These are phyloP conservation scores for Phaeosphaeria sp. DNA, from an alignment of 2,329 filamentous ascomycete genomes.

Conservation along the genomic window DNA sequence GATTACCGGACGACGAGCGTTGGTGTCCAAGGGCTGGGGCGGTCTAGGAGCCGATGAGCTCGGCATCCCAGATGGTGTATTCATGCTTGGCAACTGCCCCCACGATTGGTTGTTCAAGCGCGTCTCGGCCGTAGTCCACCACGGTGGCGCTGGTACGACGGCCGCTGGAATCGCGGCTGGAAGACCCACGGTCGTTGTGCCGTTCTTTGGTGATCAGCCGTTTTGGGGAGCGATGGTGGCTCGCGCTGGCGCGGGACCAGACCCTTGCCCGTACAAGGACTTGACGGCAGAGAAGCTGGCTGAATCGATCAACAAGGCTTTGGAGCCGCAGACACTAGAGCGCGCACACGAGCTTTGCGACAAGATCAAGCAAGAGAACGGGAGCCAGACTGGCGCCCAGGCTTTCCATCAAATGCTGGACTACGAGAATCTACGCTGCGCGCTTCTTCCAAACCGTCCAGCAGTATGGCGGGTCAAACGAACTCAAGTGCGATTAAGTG, in stretches of 20 bases:
- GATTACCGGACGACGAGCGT: slow-evolving; percentile 72
- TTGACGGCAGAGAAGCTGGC: slow-evolving; percentile 49
- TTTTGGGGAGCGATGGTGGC: slow-evolving; percentile 53
- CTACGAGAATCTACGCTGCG: slow-evolving; percentile 47
- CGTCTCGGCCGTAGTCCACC: slow-evolving; percentile 83
- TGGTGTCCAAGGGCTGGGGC: slow-evolving; percentile 90
- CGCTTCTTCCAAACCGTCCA: slow-evolving; percentile 36
- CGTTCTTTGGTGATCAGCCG: slow-evolving; percentile 67
- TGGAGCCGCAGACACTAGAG: slow-evolving; percentile 46
- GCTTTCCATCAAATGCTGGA: slow-evolving; percentile 49
- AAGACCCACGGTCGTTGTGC: slow-evolving; percentile 81
- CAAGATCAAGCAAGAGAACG: slow-evolving; percentile 48
- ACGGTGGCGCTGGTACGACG: slow-evolving; percentile 87
- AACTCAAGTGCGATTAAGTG: slow-evolving; percentile 46
- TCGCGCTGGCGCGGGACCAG: slow-evolving; percentile 49
- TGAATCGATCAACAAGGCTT: slow-evolving; percentile 45
- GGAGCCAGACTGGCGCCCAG: slow-evolving; percentile 46
- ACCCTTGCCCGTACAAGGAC: slow-evolving; percentile 49
- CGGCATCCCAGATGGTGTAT: slow-evolving; percentile 75
- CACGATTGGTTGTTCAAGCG: slow-evolving; percentile 89
- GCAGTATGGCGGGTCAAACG: slow-evolving; percentile 50
- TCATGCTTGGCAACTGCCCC: slow-evolving; percentile 84
- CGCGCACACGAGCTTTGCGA: slow-evolving; percentile 45
- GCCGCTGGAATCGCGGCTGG: slow-evolving; percentile 84
- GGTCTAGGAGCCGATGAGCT: slow-evolving; percentile 73